phyloP scores from a whole-genome alignment of 192 early-diverging fungal genomes.

The Entomortierella beljakovae region DNA sequence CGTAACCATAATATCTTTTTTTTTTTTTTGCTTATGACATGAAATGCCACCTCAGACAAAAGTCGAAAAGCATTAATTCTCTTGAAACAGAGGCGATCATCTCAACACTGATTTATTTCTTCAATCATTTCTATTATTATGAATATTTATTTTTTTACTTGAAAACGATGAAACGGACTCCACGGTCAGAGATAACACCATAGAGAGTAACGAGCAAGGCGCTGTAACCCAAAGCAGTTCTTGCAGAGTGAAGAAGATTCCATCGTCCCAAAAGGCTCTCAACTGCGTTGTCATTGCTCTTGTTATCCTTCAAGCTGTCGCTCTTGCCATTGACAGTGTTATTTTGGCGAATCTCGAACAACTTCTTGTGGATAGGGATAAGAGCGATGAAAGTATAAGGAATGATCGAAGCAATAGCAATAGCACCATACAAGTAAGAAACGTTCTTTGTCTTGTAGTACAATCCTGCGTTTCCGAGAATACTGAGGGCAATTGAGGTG shows the following conservation, averaged over 20 bases:
- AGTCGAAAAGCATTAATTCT: too few species aligned
- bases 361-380: constrained; percentile 27
- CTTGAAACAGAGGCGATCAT: too few species aligned
- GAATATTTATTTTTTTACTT: constrained; percentile 11
- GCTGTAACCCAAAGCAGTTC: constrained; percentile 22
- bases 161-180: constrained; percentile 32
- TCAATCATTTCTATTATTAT: background rate
- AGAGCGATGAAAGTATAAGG: constrained; percentile 19
- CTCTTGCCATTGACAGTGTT: constrained; percentile 36
- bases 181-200: constrained; percentile 26
- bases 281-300: constrained; percentile 17
- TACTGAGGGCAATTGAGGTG: constrained; percentile 1
- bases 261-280: constrained; percentile 29
- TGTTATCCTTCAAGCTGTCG: constrained; percentile 40
- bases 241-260: constrained; percentile 17
- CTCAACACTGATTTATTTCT: too few species aligned
- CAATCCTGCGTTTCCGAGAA: constrained; percentile 17
- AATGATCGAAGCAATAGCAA: constrained; percentile 14
- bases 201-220: constrained; percentile 18
- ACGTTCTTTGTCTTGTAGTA: constrained; percentile 48
- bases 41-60: too few species aligned
- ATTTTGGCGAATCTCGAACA: constrained; percentile 33
- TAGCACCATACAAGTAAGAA: constrained; percentile 34
- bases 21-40: too few species aligned
- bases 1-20: too few species aligned